Conservation (phyloP, 2,329 filamentous ascomycete species). For the Botrytis cinerea region DNA sequence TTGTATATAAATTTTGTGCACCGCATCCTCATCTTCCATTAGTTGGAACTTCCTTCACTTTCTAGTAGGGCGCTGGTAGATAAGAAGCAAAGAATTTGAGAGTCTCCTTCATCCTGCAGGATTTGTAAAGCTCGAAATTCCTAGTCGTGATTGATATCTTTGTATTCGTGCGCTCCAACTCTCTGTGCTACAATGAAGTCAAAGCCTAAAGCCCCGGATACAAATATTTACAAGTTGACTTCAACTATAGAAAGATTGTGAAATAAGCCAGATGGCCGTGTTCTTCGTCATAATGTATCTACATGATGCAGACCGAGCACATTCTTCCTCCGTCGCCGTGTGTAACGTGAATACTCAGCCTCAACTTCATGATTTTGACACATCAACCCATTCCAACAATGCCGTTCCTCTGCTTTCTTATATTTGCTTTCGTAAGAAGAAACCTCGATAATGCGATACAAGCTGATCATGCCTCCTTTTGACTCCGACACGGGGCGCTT, state of each 20-base stretch:
- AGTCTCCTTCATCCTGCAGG: not conserved
- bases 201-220: too few relatives aligned
- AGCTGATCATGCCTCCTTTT: not conserved
- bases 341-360: not conserved
- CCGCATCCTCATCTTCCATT: not conserved
- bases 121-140: slow-evolving; percentile 29
- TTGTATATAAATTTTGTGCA: slow-evolving; percentile 2
- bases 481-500: not conserved
- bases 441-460: not conserved
- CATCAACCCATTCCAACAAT: not conserved
- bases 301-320: too few relatives aligned
- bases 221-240: too few relatives aligned
- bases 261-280: too few relatives aligned
- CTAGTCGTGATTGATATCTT: slow-evolving; percentile 22
- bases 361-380: not conserved
- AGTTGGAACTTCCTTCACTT: too few relatives aligned
- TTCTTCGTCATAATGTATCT: too few relatives aligned
- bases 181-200: too few relatives aligned
- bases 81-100: slow-evolving; percentile 24
- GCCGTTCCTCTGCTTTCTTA: not conserved
- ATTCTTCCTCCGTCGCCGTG: too few relatives aligned
- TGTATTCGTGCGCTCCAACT: slow-evolving; percentile 19
- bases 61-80: slow-evolving; percentile 19
- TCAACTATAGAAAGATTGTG: too few relatives aligned
- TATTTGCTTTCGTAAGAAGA: not conserved